Conservation (phyloP, 2,329 filamentous ascomycete genomes). For the Aspergillus nomiae region DNA sequence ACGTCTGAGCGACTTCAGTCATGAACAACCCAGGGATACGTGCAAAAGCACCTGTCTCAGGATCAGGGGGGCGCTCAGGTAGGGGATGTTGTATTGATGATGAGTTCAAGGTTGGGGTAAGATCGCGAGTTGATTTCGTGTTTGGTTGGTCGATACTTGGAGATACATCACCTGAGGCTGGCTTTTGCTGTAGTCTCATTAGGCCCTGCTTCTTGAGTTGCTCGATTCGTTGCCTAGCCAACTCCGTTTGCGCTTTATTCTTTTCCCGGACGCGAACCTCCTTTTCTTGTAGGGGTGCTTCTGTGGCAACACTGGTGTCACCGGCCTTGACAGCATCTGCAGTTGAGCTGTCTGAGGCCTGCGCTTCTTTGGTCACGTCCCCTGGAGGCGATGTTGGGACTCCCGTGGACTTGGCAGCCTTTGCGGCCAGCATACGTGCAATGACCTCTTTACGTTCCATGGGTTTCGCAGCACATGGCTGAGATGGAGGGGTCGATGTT, state of each 20-base stretch:
- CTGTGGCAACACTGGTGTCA: constrained; percentile 8
- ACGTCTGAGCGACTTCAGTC: constrained; percentile 29
- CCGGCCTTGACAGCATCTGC: constrained; percentile 11
- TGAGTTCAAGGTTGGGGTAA: constrained; percentile 10
- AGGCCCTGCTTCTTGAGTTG: constrained; percentile 62
- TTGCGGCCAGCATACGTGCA: constrained; percentile 73
- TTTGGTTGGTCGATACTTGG: constrained; percentile 11
- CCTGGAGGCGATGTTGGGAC: constrained; percentile 13
- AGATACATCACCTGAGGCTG: constrained; percentile 15
- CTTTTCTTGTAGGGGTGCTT: constrained; percentile 25
- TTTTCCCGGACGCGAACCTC: constrained; percentile 43
- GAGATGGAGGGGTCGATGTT: constrained; percentile 9
- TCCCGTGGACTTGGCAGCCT: constrained; percentile 57
- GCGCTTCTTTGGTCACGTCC: constrained; percentile 15
- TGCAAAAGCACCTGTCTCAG: constrained; percentile 31
- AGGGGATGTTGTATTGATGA: constrained; percentile 38
- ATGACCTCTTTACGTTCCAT: constrained; percentile 76
- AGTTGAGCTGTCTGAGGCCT: constrained; percentile 10
- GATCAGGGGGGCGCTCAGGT: constrained; percentile 38
- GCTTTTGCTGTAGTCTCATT: constrained; percentile 40
- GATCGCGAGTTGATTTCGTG: constrained; percentile 1
- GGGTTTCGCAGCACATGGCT: constrained; percentile 38
- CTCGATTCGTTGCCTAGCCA: constrained; percentile 77
- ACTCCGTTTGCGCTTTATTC: constrained; percentile 69
- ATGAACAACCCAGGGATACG: constrained; percentile 58